Base-by-base conservation (phyloP, 345 rosid species). In the Rhodomyrtus tomentosa region DNA sequence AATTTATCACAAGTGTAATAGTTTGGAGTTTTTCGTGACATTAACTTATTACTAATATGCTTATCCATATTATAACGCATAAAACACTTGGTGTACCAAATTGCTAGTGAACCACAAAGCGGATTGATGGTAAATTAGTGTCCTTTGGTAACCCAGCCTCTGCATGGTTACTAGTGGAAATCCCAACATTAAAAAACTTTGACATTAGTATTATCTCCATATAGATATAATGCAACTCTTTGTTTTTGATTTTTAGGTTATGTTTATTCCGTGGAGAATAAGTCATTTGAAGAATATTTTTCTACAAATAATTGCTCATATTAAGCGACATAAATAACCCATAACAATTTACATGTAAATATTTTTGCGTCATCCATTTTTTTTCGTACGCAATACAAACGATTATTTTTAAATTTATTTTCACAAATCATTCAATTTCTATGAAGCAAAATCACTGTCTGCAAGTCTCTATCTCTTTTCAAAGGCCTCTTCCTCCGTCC, bases 241-340 rank as follows among this genome's bases (percentile, higher is more conserved):
- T 16, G 42, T 32, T 62, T 32, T 62, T 2, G 1, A 5, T 32
- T 68, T 20, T 10, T 32, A 22, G 12, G 8, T 24, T 62, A 2
- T 0, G 0, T 68, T 32, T 68, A 5, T 68, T 18, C 36, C 0
- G 1, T 0, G 1, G 0, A 62, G 16, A 62, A 32, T 62, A 7
- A 18, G 16, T 62, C 5, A 32, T 62, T 2, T 18, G 55, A 32
- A 3, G 42, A 16, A 29, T 1, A 32, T 32, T 32, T 62, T 59
- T 3, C 10, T 8, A 2, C 16, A 62, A 62, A 62, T 7, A 62
- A 16, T 62, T 7, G 13, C 2, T 54, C 9, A 54, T 22, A 22
- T n/a, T n/a, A n/a, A n/a, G n/a, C n/a, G n/a, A n/a, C n/a, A n/a
- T n/a, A n/a, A n/a, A n/a, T n/a, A n/a, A n/a, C n/a, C n/a, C n/a